Conservation (phyloP, 2,329 filamentous ascomycete species). For the Monosporascus sp. region DNA sequence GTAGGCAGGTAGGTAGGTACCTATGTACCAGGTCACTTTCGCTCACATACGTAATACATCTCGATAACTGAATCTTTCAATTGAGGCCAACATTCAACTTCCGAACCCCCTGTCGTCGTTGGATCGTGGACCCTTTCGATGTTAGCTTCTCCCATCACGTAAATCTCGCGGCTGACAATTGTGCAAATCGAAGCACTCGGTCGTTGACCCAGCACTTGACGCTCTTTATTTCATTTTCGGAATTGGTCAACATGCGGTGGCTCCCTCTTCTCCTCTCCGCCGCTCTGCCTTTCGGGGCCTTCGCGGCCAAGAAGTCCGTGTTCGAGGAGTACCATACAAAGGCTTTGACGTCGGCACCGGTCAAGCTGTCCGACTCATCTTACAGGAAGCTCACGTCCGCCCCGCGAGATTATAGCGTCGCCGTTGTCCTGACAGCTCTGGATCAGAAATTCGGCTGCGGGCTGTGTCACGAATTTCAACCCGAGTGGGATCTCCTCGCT, state of each 20-base stretch:
- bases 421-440: slow-evolving; percentile 80
- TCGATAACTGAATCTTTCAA: neutral
- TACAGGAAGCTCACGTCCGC: slow-evolving; percentile 72
- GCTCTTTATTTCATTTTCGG: slow-evolving; percentile 6
- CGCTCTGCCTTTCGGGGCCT: slow-evolving; percentile 53
- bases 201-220: slow-evolving; percentile 1
- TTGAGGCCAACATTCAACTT: neutral
- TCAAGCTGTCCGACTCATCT: slow-evolving; percentile 71
- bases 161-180: slow-evolving; percentile 1
- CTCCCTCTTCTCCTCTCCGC: slow-evolving; percentile 58
- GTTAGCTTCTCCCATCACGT: neutral
- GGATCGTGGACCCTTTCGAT: neutral
- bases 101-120: neutral
- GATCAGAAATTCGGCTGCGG: slow-evolving; percentile 79
- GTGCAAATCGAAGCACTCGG: neutral
- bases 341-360: slow-evolving; percentile 56
- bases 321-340: slow-evolving; percentile 69
- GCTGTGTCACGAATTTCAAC: slow-evolving; percentile 85
- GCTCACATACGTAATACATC: neutral
- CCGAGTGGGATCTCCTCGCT: slow-evolving; percentile 84
- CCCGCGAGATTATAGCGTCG: slow-evolving; percentile 78
- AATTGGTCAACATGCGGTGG: slow-evolving; percentile 58
- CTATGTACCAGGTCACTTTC: neutral
- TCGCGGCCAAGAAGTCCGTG: slow-evolving; percentile 59
- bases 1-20: slow-evolving; percentile 3